These are phyloP conservation scores for Ambrosiella xylebori DNA, from an alignment of 2,329 filamentous ascomycete species.

Conservation along the genomic window DNA sequence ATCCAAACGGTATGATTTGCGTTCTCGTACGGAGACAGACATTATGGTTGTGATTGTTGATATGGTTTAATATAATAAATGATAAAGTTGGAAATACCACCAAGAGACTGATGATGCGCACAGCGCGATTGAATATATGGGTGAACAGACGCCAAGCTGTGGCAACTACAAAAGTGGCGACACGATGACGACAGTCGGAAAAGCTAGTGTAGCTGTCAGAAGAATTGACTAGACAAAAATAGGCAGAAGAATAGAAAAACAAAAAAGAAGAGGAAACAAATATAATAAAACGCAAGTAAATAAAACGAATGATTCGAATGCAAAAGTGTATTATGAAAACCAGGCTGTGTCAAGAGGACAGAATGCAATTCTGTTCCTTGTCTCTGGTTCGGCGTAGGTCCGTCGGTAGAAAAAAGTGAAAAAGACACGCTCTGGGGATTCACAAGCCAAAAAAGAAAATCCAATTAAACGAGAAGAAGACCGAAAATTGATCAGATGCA, in stretches of 20 bases:
- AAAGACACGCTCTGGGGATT: background rate
- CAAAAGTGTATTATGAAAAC: too few species aligned
- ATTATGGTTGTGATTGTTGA: conserved; percentile 15
- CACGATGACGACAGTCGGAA: background rate
- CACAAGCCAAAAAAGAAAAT: background rate
- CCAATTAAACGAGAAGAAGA: background rate
- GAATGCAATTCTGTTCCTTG: background rate
- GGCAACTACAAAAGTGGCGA: background rate
- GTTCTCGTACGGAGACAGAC: conserved; percentile 19
- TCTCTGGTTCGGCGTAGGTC: background rate
- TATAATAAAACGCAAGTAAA: background rate
- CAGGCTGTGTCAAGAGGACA: background rate
- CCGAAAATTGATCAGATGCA: background rate
- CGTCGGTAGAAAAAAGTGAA: background rate
- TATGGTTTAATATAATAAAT: background rate
- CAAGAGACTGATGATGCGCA: background rate
- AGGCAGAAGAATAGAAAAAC: background rate
- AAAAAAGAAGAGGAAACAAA: background rate
- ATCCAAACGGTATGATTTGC: conserved; percentile 25
- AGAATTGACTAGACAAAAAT: background rate
- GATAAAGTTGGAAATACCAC: background rate
- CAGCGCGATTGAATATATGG: conserved; percentile 2
- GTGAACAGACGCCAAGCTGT: background rate
- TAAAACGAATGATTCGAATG: background rate
- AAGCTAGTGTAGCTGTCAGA: too few species aligned